Evolutionary conservation across 768 basidiomycete species (phyloP).

Genomic region (Rhizopogon vinicolor): DNA sequence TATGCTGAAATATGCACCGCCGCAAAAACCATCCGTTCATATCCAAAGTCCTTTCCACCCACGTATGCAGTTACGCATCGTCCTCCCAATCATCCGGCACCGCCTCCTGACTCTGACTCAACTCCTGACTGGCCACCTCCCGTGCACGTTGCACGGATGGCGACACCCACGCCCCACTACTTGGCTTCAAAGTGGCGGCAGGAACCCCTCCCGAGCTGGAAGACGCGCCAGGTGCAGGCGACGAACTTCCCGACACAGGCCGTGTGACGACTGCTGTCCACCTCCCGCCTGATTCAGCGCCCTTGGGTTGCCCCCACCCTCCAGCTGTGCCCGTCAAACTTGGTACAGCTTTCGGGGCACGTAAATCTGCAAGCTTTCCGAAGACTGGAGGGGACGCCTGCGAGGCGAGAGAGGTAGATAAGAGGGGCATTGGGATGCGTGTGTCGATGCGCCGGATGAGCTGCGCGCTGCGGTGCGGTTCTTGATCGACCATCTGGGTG

Average conservation of each 20-base stretch:
- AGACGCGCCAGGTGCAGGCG: not conserved
- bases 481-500: constrained; percentile 85
- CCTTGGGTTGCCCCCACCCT: constrained; percentile 4
- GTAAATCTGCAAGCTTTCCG: constrained; percentile 60
- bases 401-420: constrained; percentile 23
- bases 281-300: constrained; percentile 3
- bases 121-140: not conserved
- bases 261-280: constrained; percentile 18
- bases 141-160: constrained; percentile 13
- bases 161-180: constrained; percentile 15
- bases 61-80: constrained; percentile 26
- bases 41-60: too few relatives aligned
- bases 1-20: not conserved
- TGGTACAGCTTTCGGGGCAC: constrained; percentile 18
- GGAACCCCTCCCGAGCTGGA: not conserved
- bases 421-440: constrained; percentile 64
- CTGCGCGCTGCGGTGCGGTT: constrained; percentile 83
- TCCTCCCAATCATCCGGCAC: constrained; percentile 59
- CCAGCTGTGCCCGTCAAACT: not conserved
- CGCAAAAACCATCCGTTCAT: not conserved
- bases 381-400: constrained; percentile 29
- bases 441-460: constrained; percentile 81
- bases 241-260: constrained; percentile 4
- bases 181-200: not conserved
- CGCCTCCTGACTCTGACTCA: constrained; percentile 5